Conservation (phyloP, 257 asterid species). For the Orobanche coerulescens region DNA sequence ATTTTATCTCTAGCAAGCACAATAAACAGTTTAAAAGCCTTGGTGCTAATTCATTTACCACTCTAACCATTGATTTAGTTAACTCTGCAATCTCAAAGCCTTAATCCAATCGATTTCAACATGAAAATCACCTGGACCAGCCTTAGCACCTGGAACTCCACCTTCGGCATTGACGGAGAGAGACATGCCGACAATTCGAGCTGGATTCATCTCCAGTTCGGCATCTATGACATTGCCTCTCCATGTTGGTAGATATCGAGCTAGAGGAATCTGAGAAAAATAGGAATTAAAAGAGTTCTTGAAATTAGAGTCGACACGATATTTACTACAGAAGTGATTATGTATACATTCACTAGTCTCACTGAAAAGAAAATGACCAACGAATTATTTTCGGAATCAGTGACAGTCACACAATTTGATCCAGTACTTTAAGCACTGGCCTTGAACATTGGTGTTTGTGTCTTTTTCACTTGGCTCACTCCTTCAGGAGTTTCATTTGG, state of each 20-base stretch:
- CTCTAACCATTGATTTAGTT: conserved; percentile 6
- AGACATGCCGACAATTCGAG: conserved; percentile 75
- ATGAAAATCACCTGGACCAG: conserved; percentile 80
- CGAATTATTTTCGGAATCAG: too few relatives aligned
- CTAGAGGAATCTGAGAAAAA: conserved; percentile 67
- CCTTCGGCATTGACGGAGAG: conserved; percentile 78
- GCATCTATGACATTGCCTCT: conserved; percentile 88
- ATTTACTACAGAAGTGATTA: neutral
- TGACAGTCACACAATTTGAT: too few relatives aligned
- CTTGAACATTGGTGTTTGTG: too few relatives aligned
- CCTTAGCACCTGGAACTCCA: conserved; percentile 57
- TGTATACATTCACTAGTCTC: neutral
- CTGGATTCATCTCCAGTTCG: conserved; percentile 81
- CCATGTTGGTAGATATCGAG: conserved; percentile 87
- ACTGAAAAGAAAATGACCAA: too few relatives aligned
- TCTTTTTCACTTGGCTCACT: too few relatives aligned
- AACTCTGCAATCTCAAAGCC: conserved; percentile 54
- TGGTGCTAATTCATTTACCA: conserved; percentile 7
- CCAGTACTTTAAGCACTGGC: too few relatives aligned
- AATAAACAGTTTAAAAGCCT: neutral
- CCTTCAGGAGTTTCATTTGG: too few relatives aligned
- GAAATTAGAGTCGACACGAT: neutral
- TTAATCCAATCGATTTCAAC: conserved; percentile 88
- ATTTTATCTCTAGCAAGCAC: neutral
- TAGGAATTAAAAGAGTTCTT: neutral